Evolutionary conservation across 768 basidiomycete species (phyloP).

Genomic region (Lactifluus piperatus): DNA sequence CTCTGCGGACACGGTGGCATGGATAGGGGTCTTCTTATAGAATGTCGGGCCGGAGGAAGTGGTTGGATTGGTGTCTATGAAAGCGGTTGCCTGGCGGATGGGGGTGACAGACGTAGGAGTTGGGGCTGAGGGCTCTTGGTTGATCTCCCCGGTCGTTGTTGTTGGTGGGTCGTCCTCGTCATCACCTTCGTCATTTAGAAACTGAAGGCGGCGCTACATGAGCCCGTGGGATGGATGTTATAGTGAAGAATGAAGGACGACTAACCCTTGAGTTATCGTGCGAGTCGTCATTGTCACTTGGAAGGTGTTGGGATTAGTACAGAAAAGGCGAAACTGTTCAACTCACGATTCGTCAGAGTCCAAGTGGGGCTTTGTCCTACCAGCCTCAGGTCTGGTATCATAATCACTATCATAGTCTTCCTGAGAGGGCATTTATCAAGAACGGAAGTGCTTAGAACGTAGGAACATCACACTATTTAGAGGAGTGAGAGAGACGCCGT

Average conservation of each 20-base stretch:
- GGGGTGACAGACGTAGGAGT: background rate
- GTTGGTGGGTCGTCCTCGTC: background rate
- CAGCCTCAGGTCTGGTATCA: constrained; percentile 14
- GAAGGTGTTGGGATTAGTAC: no score
- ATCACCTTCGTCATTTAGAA: background rate
- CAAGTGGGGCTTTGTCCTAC: constrained; percentile 3
- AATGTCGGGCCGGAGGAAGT: constrained; percentile 1
- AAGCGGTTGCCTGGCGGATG: constrained; percentile 12
- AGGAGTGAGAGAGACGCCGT: background rate
- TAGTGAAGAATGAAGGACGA: background rate
- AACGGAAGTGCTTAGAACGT: background rate
- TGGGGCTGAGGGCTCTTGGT: background rate
- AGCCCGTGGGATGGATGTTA: background rate
- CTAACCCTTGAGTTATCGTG: background rate
- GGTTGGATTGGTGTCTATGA: background rate
- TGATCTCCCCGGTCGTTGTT: background rate
- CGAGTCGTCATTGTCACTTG: background rate
- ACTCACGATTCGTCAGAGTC: constrained; percentile 18
- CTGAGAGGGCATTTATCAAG: constrained; percentile 1
- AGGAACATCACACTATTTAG: constrained; percentile 1
- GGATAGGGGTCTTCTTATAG: background rate
- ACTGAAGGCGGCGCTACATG: background rate
- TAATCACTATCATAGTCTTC: constrained; percentile 15
- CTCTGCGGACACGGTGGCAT: background rate
- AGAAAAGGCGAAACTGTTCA: background rate